phyloP scores from a whole-genome alignment of 768 basidiomycete genomes.

The Rhodotorula graminis region DNA sequence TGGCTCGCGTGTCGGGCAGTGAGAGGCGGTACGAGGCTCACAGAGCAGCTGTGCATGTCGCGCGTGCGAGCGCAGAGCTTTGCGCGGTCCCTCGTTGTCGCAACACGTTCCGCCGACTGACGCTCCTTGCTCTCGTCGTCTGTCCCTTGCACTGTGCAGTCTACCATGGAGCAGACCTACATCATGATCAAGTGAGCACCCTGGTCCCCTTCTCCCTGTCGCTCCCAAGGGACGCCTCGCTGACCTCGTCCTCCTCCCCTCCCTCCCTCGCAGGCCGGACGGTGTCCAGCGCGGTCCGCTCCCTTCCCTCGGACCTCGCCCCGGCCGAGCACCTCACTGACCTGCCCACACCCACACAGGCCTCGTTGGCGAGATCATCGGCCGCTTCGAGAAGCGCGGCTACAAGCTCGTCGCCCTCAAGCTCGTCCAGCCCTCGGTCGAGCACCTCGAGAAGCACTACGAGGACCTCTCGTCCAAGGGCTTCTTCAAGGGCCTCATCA shows the following conservation, averaged over 20 bases:
- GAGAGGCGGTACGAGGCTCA: no score
- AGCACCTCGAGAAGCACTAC: conserved; percentile 95
- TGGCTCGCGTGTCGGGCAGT: no score
- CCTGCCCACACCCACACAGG: conserved; percentile 32
- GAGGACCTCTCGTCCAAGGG: conserved; percentile 61
- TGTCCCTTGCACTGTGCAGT: background rate
- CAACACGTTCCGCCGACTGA: background rate
- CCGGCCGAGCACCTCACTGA: background rate
- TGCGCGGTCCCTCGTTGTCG: no score
- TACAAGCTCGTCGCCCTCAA: conserved; percentile 96
- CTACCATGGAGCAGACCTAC: conserved; percentile 56
- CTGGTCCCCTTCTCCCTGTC: no score
- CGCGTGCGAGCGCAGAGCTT: no score
- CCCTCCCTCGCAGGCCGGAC: conserved; percentile 67
- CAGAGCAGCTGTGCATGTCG: no score
- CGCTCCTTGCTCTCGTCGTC: background rate
- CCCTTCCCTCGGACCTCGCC: background rate
- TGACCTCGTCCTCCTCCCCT: background rate
- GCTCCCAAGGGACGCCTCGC: background rate
- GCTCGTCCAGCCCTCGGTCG: conserved; percentile 69
- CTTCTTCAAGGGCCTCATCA: conserved; percentile 81
- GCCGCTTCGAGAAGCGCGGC: conserved; percentile 94
- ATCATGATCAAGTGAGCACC: conserved; percentile 89
- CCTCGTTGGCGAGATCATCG: conserved; percentile 91
- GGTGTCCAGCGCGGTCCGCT: conserved; percentile 80